phyloP scores from a whole-genome alignment of 2,329 filamentous ascomycete genomes.

The Phaeoacremonium minimum region DNA sequence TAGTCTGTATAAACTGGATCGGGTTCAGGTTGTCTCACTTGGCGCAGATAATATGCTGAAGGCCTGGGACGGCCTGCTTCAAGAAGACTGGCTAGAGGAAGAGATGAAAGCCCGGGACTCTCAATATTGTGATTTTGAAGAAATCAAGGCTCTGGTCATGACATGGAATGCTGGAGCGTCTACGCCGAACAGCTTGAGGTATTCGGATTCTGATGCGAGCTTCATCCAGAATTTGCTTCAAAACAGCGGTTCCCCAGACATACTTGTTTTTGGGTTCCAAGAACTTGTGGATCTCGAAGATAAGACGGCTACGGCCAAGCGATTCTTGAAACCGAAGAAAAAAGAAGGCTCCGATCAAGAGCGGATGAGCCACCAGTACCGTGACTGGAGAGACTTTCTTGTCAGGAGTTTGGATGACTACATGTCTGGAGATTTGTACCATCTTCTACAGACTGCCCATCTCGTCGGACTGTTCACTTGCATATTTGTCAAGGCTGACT shows the following conservation, averaged over 20 bases:
- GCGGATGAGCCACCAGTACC: constrained; percentile 95
- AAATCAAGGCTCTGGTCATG: constrained; percentile 75
- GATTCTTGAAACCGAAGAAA: constrained; percentile 87
- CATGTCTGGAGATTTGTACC: constrained; percentile 76
- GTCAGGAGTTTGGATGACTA: constrained; percentile 77
- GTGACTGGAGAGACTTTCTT: constrained; percentile 91
- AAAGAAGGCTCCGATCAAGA: constrained; percentile 77
- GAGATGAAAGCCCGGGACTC: constrained; percentile 82
- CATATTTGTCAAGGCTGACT: constrained; percentile 81
- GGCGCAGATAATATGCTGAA: constrained; percentile 82
- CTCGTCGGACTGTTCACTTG: constrained; percentile 95
- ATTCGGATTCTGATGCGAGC: constrained; percentile 62
- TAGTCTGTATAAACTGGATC: constrained; percentile 79
- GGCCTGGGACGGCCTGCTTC: constrained; percentile 87
- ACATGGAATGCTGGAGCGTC: constrained; percentile 98
- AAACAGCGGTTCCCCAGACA: constrained; percentile 75
- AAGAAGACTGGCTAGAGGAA: constrained; percentile 90
- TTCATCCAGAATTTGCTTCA: constrained; percentile 81
- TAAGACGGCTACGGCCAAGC: constrained; percentile 96
- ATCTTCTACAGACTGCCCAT: constrained; percentile 81
- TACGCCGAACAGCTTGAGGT: constrained; percentile 77
- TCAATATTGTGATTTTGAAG: constrained; percentile 81
- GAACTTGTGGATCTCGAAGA: constrained; percentile 97
- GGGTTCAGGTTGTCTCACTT: constrained; percentile 79
- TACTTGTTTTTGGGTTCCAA: constrained; percentile 94